These are phyloP conservation scores for Fennellomyces sp. DNA, from an alignment of 371 early-diverging fungal species.

Conservation along the genomic window DNA sequence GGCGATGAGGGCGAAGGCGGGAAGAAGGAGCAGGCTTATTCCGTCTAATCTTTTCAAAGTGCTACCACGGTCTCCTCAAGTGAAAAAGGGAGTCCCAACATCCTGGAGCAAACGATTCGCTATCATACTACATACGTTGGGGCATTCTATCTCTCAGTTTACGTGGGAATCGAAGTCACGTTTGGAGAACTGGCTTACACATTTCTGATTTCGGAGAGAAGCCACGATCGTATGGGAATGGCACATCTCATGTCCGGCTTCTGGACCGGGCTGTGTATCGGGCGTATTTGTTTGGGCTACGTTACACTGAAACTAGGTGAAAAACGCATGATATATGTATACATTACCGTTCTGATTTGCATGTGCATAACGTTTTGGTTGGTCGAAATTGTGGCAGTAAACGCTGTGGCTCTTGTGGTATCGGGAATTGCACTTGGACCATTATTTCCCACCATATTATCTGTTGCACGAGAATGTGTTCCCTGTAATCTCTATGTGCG, in stretches of 20 bases:
- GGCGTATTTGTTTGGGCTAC: conserved; percentile 20
- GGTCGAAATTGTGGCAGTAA: conserved; percentile 9
- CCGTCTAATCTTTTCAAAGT: background rate
- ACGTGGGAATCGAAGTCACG: conserved; percentile 31
- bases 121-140: conserved; percentile 19
- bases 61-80: background rate
- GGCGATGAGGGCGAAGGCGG: background rate
- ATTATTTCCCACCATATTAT: conserved; percentile 29
- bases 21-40: background rate
- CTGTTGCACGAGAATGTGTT: conserved; percentile 17
- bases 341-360: conserved; percentile 12
- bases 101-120: background rate
- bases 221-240: conserved; percentile 15
- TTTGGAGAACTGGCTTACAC: conserved; percentile 27
- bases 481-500: conserved; percentile 20
- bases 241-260: conserved; percentile 24
- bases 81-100: background rate
- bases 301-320: conserved; percentile 22
- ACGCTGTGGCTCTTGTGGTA: conserved; percentile 15
- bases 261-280: conserved; percentile 22
- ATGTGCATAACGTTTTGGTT: conserved; percentile 19
- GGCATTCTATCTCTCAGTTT: conserved; percentile 21
- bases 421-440: conserved; percentile 26
- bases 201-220: conserved; percentile 22
- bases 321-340: conserved; percentile 25